Conservation (phyloP, 1,284 basidiomycete species). For the Trametes sp. region DNA sequence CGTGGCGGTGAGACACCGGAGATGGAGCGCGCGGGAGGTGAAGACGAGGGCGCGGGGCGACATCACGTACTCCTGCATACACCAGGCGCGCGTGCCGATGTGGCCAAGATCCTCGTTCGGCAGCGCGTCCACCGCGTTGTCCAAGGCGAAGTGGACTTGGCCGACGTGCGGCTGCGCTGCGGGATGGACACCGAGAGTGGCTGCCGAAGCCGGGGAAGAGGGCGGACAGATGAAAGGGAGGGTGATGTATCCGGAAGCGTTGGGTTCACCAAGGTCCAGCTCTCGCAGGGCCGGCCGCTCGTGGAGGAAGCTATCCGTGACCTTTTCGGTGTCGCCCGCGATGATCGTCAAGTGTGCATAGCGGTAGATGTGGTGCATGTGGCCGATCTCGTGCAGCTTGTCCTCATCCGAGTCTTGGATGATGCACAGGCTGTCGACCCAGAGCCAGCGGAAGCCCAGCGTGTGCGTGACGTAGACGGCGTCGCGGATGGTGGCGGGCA, state of each 20-base stretch:
- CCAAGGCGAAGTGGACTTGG: slow-evolving; percentile 7
- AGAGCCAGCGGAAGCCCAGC: slow-evolving; percentile 5
- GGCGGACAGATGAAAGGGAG: slow-evolving; percentile 1
- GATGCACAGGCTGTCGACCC: slow-evolving; percentile 15
- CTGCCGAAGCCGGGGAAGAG: not conserved
- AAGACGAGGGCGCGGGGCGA: slow-evolving; percentile 23
- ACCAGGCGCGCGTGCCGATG: slow-evolving; percentile 26
- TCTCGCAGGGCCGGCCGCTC: too few relatives aligned
- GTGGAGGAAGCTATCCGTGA: slow-evolving; percentile 1
- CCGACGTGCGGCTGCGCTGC: not conserved
- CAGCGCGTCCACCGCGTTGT: not conserved
- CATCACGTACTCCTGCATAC: slow-evolving; percentile 24
- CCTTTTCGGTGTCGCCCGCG: not conserved
- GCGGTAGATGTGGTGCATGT: slow-evolving; percentile 9
- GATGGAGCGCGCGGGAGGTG: slow-evolving; percentile 21
- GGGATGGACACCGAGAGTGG: not conserved
- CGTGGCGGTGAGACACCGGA: slow-evolving; percentile 21
- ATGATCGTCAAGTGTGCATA: slow-evolving; percentile 7
- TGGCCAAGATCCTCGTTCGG: not conserved
- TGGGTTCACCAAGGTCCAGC: too few relatives aligned
- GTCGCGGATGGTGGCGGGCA: slow-evolving; percentile 12
- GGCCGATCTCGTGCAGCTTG: slow-evolving; percentile 7
- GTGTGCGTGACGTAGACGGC: slow-evolving; percentile 6
- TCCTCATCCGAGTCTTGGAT: slow-evolving; percentile 12
- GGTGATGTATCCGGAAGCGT: not conserved